These are phyloP conservation scores for Kazachstania taianensis DNA, from an alignment of 805 yeast species.

Conservation along the genomic window DNA sequence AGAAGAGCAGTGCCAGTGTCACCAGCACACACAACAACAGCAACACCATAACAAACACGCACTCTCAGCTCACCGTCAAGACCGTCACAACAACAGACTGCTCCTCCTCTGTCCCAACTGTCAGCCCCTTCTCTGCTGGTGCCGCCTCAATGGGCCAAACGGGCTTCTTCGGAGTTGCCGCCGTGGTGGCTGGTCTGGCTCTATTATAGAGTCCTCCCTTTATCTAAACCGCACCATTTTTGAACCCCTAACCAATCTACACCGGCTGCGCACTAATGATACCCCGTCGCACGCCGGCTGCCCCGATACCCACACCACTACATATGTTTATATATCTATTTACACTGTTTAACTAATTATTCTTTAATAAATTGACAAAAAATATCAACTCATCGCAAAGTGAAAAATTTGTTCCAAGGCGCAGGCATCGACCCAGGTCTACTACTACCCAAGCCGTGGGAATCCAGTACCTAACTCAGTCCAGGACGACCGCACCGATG, in stretches of 20 bases:
- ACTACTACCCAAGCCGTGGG: no score
- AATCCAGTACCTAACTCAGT: no score
- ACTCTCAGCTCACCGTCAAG: background rate
- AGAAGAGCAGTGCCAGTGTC: background rate
- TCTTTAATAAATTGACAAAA: background rate
- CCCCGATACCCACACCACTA: background rate
- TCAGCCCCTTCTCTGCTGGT: slow-evolving; percentile 13
- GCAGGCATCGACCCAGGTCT: no score
- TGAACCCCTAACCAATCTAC: background rate
- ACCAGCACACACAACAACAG: no score
- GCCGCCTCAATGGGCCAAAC: slow-evolving; percentile 2
- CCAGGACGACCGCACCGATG: no score
- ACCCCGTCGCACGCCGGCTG: background rate
- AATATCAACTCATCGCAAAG: no score
- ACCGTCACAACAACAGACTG: background rate
- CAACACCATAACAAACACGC: background rate
- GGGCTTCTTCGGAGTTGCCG: background rate
- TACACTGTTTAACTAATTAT: no score
- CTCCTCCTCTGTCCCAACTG: slow-evolving; percentile 2
- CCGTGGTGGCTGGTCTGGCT: slow-evolving; percentile 1
- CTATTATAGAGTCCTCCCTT: slow-evolving; percentile 1
- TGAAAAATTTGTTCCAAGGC: no score
- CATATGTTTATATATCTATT: background rate
- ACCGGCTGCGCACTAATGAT: slow-evolving; percentile 1
- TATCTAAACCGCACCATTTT: background rate